phyloP scores from a whole-genome alignment of 2,329 filamentous ascomycete genomes.

The Ophiostoma ulmi region DNA sequence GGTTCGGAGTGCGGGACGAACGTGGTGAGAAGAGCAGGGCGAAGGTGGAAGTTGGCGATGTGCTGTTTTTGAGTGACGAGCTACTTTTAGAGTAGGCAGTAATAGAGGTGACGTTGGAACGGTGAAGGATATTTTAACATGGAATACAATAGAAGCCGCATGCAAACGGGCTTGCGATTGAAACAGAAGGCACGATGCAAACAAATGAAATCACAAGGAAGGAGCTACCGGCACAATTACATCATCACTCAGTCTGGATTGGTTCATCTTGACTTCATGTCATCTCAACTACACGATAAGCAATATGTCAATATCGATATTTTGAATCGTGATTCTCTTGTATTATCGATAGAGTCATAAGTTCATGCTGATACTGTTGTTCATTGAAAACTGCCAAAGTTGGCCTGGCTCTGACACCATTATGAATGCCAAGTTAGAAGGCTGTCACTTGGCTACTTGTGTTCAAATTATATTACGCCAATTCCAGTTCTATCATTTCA shows the following conservation, averaged over 20 bases:
- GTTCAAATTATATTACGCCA: too few species aligned
- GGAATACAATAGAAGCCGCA: neutral
- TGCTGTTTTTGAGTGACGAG: neutral
- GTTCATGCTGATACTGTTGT: neutral
- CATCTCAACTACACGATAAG: neutral
- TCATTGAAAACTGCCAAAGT: neutral
- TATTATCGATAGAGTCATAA: neutral
- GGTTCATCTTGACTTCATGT: neutral
- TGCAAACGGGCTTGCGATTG: neutral
- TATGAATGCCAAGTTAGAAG: neutral
- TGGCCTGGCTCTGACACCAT: neutral
- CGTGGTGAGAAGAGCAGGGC: neutral
- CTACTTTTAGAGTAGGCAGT: neutral
- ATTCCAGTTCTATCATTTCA: too few species aligned
- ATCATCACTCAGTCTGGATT: neutral
- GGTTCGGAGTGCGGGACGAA: too few species aligned
- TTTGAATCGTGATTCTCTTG: neutral
- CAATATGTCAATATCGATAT: neutral
- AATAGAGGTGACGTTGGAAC: neutral
- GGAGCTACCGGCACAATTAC: neutral
- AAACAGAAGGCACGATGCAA: constrained; percentile 17
- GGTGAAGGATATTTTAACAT: too few species aligned
- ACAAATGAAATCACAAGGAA: constrained; percentile 11
- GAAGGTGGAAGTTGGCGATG: neutral
- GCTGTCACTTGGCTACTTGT: neutral